These are phyloP conservation scores for Xylaria multiplex DNA, from an alignment of 2,329 filamentous ascomycete genomes.

Conservation along the genomic window DNA sequence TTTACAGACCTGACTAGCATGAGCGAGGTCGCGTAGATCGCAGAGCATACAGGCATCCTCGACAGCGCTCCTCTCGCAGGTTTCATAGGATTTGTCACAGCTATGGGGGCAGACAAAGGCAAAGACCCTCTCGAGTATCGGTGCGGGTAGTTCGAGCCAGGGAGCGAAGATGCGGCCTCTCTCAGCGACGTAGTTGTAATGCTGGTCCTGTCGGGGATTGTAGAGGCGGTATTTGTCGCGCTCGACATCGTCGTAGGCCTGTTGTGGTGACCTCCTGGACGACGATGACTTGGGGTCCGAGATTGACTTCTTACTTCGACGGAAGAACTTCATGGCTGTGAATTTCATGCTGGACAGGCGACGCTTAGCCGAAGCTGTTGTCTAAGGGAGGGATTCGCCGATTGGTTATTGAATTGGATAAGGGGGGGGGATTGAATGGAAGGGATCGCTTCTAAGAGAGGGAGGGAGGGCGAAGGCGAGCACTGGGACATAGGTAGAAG, in stretches of 20 bases:
- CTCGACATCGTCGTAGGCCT: slow-evolving; percentile 43
- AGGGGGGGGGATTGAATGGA: too few relatives aligned
- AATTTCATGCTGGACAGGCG: slow-evolving; percentile 44
- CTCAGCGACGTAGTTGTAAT: slow-evolving; percentile 41
- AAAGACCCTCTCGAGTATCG: slow-evolving; percentile 82
- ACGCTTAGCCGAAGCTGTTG: slow-evolving; percentile 24
- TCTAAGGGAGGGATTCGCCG: background rate
- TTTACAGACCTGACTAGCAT: slow-evolving; percentile 78
- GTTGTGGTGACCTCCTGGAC: slow-evolving; percentile 35
- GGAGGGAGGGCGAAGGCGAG: background rate
- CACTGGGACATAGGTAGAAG: background rate
- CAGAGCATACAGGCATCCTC: slow-evolving; percentile 92
- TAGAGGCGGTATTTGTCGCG: slow-evolving; percentile 47
- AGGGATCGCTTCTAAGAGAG: background rate
- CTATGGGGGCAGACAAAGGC: slow-evolving; percentile 84
- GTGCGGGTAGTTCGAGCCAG: slow-evolving; percentile 66
- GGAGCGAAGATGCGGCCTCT: slow-evolving; percentile 43
- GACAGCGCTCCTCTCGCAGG: slow-evolving; percentile 81
- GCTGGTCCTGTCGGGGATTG: slow-evolving; percentile 42
- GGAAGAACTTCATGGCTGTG: slow-evolving; percentile 48
- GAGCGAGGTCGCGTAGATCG: slow-evolving; percentile 86
- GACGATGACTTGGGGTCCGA: slow-evolving; percentile 36
- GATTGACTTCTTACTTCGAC: slow-evolving; percentile 48
- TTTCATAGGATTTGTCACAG: slow-evolving; percentile 79
- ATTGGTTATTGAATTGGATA: background rate